Conservation (phyloP, 768 basidiomycete genomes). For the Suillus sp. region DNA sequence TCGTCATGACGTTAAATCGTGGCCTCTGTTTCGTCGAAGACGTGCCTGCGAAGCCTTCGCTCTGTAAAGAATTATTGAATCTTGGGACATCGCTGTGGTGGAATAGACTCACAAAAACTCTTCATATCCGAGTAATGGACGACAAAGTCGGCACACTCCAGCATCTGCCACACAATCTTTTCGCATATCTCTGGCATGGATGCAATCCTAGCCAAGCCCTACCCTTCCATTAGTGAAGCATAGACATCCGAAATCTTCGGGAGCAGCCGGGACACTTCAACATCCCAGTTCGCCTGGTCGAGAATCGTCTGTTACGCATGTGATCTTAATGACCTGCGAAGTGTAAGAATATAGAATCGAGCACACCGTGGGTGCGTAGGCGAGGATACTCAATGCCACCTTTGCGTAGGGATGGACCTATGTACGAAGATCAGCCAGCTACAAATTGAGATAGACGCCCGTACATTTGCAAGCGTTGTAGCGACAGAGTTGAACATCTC, state of each 20-base stretch:
- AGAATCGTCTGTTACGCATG: slow-evolving; percentile 1
- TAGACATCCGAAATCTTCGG: slow-evolving; percentile 5
- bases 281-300: slow-evolving; percentile 1
- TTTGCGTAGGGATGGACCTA: not conserved
- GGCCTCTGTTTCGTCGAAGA: not conserved
- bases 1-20: not conserved
- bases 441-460: not conserved
- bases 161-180: too few relatives aligned
- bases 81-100: not conserved
- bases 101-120: too few relatives aligned
- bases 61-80: not conserved
- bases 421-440: not conserved
- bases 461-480: too few relatives aligned
- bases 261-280: slow-evolving; percentile 5
- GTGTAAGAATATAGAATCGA: too few relatives aligned
- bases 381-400: not conserved
- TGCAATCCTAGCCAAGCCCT: not conserved
- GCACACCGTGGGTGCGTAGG: not conserved
- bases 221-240: not conserved
- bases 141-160: too few relatives aligned
- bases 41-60: slow-evolving; percentile 9
- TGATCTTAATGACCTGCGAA: too few relatives aligned
- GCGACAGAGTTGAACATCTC: too few relatives aligned
- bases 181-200: not conserved
- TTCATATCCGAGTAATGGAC: too few relatives aligned